Percentiles rank a stretch among this genome's conserved stretches.
phyloP scores from a whole-genome alignment of 495 filamentous ascomycete genomes.

The Apiosordaria backusii region DNA sequence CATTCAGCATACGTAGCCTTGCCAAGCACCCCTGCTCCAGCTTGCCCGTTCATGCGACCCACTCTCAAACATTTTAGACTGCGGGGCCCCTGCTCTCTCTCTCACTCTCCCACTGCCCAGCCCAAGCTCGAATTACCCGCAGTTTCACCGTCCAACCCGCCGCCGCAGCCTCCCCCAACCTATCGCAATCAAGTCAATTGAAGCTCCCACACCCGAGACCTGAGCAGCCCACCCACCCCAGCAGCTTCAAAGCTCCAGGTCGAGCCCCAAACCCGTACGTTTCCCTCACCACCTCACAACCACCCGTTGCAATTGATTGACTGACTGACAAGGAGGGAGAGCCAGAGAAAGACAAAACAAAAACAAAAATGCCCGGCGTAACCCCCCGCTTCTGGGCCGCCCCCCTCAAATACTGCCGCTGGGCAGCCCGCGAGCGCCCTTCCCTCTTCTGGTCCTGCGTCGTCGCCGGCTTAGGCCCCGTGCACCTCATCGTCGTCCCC shows the following conservation, averaged over 20 bases:
- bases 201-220: not conserved
- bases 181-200: conserved; percentile 1
- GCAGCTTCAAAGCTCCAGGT: not conserved
- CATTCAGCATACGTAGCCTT: conserved; percentile 40
- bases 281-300: not conserved
- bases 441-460: conserved; percentile 81
- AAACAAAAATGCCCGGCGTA: conserved; percentile 52
- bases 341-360: conserved; percentile 7
- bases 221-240: not conserved
- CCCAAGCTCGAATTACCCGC: conserved; percentile 19
- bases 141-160: conserved; percentile 18
- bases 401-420: conserved; percentile 79
- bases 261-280: not conserved
- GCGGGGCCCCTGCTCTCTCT: conserved; percentile 7
- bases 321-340: not conserved
- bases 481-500: conserved; percentile 62
- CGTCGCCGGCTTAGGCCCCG: conserved; percentile 68
- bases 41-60: conserved; percentile 5
- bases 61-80: not conserved
- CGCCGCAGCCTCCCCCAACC: not conserved
- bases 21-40: conserved; percentile 26
- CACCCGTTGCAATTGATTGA: not conserved
- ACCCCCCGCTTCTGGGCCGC: conserved; percentile 74
- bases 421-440: conserved; percentile 80
- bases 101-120: not conserved